Evolutionary conservation across 129 eudicot species (phyloP).

Genomic region (Ambrosia trifida): DNA sequence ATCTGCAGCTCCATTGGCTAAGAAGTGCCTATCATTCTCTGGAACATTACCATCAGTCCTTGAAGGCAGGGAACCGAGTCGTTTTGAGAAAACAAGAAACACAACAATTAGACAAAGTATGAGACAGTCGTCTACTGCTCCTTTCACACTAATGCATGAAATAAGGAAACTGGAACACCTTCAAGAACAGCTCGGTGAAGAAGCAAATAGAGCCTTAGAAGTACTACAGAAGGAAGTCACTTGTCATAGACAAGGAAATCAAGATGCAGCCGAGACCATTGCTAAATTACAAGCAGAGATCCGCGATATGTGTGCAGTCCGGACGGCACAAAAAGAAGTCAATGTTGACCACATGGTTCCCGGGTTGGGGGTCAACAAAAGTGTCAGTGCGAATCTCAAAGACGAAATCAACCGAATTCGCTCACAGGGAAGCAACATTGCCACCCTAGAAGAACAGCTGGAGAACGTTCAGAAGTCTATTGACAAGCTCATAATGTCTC

Average conservation of each 20-base stretch:
- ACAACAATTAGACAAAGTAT: conserved; percentile 56
- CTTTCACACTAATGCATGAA: conserved; percentile 95
- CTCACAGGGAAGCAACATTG: conserved; percentile 90
- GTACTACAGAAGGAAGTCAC: conserved; percentile 90
- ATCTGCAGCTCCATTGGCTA: conserved; percentile 51
- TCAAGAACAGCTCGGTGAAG: conserved; percentile 94
- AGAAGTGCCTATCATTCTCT: conserved; percentile 85
- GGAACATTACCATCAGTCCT: conserved; percentile 58
- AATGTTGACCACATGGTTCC: conserved; percentile 51
- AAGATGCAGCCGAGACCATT: conserved; percentile 96
- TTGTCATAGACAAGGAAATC: conserved; percentile 92
- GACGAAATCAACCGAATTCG: conserved; percentile 95
- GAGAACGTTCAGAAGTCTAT: conserved; percentile 92
- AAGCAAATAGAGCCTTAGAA: conserved; percentile 92
- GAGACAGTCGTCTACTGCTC: conserved; percentile 91
- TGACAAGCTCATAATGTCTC: conserved; percentile 87
- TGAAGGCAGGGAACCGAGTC: conserved; percentile 50
- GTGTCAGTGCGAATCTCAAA: conserved; percentile 87
- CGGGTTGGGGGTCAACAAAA: conserved; percentile 62
- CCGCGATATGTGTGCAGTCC: conserved; percentile 71
- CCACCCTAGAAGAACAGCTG: conserved; percentile 88
- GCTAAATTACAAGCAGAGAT: conserved; percentile 94
- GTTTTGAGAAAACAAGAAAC: conserved; percentile 50
- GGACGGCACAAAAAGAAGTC: conserved; percentile 54
- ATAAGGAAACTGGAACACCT: conserved; percentile 93